Evolutionary conservation across 2,329 filamentous ascomycete genomes (phyloP), one percentile per base, ranked within the genome.

Genomic region (Arthrobotrys megalospora): DNA sequence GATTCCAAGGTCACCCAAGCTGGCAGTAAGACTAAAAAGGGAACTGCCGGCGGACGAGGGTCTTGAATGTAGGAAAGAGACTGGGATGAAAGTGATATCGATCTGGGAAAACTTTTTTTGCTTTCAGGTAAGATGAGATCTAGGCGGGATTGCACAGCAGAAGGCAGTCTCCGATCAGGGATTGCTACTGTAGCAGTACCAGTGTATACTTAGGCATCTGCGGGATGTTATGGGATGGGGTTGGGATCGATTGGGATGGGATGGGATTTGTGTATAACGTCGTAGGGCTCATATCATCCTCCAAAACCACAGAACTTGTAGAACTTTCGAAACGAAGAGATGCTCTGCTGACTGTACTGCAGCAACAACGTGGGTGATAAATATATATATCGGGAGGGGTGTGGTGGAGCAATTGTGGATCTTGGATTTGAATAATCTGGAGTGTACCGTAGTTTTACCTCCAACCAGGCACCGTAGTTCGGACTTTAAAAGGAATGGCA

Each of bases 291-390:
- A 32, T 32, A 63, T 52, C 64, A 53, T 10, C 16, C 52, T 28
- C 12, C n/a, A 34, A 52, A 34, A 34, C 14, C 41, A 45, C 64
- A 34, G 36, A 41, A 21, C 12, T 36, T 68, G 34, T 55, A 32
- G 34, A 43, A 68, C 32, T 14, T 52, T 41, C 28, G 34, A 63
- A 45, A 50, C 55, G 62, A 62, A 53, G 50, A 43, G 41, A 60
- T 34, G 43, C 52, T 58, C 52, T 71, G 55, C 67, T 71, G 67
- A 71, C 67, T 71, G 67, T 71, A 41, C 55, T 71, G 67, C 53
- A 60, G 41, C 21, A 41, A 21, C 67, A 71, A 71, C 45, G 58
- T 63, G 47, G 45, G 67, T 63, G 52, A 67, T 52, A 52, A 36
- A n/a, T 66, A 66, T 21, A 36, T 67, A 24, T 36, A 19, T 6